Percentiles rank a stretch among this genome's conserved stretches.
Evolutionary conservation across 805 yeast genomes (phyloP).

Genomic region (Millerozyma miso): DNA sequence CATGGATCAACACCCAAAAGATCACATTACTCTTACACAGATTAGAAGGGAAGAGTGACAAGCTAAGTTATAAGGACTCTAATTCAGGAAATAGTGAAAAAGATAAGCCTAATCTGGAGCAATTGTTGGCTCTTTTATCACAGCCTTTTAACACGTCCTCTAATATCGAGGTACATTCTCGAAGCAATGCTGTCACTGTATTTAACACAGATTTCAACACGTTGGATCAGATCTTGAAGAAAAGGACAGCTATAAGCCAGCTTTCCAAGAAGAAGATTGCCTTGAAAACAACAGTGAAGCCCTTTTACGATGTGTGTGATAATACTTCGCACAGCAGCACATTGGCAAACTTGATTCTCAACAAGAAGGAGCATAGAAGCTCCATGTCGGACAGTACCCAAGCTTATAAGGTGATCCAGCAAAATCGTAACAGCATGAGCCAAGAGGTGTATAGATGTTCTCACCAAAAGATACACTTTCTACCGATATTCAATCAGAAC

Average conservation of each 20-base stretch:
- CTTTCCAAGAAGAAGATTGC: slow-evolving; percentile 39
- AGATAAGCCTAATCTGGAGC: not conserved
- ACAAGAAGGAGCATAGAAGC: slow-evolving; percentile 13
- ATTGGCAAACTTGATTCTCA: slow-evolving; percentile 20
- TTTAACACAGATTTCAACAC: slow-evolving; percentile 2
- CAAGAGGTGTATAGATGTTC: slow-evolving; percentile 20
- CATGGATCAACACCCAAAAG: slow-evolving; percentile 13
- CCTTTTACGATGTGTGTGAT: slow-evolving; percentile 51
- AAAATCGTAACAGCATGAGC: slow-evolving; percentile 11
- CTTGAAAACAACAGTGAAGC: slow-evolving; percentile 32
- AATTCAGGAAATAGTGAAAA: not conserved
- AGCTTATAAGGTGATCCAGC: slow-evolving; percentile 12
- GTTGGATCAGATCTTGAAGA: slow-evolving; percentile 19
- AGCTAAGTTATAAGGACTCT: slow-evolving; percentile 1
- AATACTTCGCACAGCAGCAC: slow-evolving; percentile 30
- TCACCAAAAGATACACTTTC: slow-evolving; percentile 21
- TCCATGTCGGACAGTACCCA: slow-evolving; percentile 5
- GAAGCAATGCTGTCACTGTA: not conserved
- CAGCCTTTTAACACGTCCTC: slow-evolving; percentile 9
- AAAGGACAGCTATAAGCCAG: slow-evolving; percentile 34
- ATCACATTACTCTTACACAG: slow-evolving; percentile 11
- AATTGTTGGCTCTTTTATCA: slow-evolving; percentile 6
- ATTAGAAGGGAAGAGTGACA: slow-evolving; percentile 3
- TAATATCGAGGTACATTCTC: not conserved
- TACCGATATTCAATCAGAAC: slow-evolving; percentile 33